A percentile compares a stretch with the other conserved stretches of the same genome.
These are phyloP conservation scores for Monilinia fructicola DNA, from an alignment of 2,329 filamentous ascomycete genomes.

Conservation along the genomic window DNA sequence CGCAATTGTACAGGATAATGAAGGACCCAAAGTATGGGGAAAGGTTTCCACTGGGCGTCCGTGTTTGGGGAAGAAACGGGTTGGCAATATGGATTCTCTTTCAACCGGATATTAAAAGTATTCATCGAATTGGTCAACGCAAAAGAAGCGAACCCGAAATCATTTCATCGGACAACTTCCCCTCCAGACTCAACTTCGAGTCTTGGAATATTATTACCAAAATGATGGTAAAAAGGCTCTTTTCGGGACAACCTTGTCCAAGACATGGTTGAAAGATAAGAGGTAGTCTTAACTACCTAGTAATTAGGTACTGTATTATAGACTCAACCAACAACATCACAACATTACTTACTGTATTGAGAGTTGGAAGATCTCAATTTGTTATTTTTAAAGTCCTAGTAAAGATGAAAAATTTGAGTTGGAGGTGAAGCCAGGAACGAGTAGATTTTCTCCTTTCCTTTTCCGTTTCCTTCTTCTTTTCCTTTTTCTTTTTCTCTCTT, in stretches of 20 bases:
- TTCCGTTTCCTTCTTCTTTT: too few species aligned
- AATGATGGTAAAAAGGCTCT: background rate
- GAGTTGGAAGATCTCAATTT: too few species aligned
- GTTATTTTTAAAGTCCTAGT: too few species aligned
- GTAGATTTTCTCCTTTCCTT: too few species aligned
- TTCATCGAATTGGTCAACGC: background rate
- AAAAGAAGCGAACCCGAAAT: background rate
- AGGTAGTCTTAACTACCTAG: too few species aligned
- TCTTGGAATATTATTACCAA: background rate
- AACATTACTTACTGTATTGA: too few species aligned
- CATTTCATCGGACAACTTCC: background rate
- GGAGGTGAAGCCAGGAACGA: too few species aligned
- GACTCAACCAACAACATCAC: too few species aligned
- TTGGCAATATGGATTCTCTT: slow-evolving; percentile 2
- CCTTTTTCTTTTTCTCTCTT: too few species aligned
- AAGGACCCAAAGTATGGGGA: background rate
- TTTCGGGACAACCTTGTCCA: background rate
- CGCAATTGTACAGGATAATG: background rate
- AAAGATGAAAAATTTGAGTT: too few species aligned
- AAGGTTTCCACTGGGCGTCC: background rate
- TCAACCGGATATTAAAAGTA: background rate
- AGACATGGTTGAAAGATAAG: background rate
- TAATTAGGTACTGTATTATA: too few species aligned
- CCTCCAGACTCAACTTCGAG: slow-evolving; percentile 11
- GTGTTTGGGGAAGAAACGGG: background rate